Conservation (phyloP, 1,139 yeast species). For the Taphrina populina region DNA sequence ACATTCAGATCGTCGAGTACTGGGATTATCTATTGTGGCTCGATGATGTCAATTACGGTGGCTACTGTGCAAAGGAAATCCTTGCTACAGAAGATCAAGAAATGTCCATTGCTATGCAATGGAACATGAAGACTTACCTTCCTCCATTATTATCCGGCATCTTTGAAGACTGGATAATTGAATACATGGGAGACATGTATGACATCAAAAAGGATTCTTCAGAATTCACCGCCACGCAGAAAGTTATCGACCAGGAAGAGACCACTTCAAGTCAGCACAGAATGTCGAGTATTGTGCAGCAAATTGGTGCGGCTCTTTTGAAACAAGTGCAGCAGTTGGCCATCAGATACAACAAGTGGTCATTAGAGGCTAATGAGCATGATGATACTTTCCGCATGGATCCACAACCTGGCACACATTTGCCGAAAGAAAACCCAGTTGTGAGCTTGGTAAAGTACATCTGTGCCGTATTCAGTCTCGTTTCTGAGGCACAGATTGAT, state of each 20-base stretch:
- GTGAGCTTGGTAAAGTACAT: constrained; percentile 74
- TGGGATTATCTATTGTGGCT: constrained; percentile 95
- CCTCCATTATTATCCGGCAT: constrained; percentile 77
- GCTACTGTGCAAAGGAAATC: constrained; percentile 49
- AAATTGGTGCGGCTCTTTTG: constrained; percentile 51
- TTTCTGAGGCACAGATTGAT: constrained; percentile 65
- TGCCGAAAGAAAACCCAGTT: constrained; percentile 65
- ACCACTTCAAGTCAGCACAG: constrained; percentile 38
- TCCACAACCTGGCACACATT: constrained; percentile 65
- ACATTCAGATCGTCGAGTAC: constrained; percentile 67
- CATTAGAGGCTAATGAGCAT: constrained; percentile 67
- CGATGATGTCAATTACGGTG: constrained; percentile 88
- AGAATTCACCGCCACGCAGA: constrained; percentile 43
- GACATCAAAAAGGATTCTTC: constrained; percentile 50
- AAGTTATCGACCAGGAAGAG: constrained; percentile 45
- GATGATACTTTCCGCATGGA: constrained; percentile 71
- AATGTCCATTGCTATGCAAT: constrained; percentile 58
- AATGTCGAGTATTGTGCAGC: constrained; percentile 23
- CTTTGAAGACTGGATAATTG: constrained; percentile 81
- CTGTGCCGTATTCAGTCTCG: constrained; percentile 70
- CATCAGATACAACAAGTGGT: constrained; percentile 51
- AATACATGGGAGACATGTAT: constrained; percentile 69
- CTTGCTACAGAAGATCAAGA: constrained; percentile 11
- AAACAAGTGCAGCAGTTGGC: constrained; percentile 63
- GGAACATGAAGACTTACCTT: constrained; percentile 77